Conservation (phyloP, 2,329 filamentous ascomycete genomes). For the Gnomoniopsis smithogilvyi region DNA sequence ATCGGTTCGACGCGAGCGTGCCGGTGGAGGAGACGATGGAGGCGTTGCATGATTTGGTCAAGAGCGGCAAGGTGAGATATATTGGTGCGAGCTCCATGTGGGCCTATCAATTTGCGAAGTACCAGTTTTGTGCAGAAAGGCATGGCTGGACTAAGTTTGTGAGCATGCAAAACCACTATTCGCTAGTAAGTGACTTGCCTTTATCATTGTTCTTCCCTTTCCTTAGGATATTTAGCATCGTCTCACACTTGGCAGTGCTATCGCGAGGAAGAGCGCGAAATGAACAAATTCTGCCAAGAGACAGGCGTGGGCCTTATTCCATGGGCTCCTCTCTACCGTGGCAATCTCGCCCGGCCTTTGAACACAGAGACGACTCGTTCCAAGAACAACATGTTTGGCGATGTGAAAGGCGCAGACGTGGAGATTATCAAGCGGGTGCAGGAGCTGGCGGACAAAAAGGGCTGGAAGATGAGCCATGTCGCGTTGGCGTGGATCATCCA, state of each 20-base stretch:
- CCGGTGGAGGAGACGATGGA: conserved; percentile 60
- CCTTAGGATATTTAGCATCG: not conserved
- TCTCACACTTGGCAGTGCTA: not conserved
- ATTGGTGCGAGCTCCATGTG: conserved; percentile 50
- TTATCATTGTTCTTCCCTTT: not conserved
- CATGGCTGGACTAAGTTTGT: conserved; percentile 60
- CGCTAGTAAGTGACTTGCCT: not conserved
- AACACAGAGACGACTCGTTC: conserved; percentile 21
- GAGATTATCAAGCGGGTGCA: not conserved
- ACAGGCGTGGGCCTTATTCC: conserved; percentile 34
- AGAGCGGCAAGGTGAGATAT: conserved; percentile 54
- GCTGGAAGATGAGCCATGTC: conserved; percentile 19
- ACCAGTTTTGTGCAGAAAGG: conserved; percentile 55
- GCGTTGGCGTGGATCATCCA: not conserved
- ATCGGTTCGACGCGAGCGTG: conserved; percentile 53
- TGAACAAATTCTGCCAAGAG: conserved; percentile 29
- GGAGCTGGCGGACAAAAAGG: conserved; percentile 3
- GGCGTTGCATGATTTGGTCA: conserved; percentile 57
- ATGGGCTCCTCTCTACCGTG: conserved; percentile 33
- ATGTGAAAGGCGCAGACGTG: not conserved
- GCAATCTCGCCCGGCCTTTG: conserved; percentile 28
- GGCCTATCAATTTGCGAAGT: conserved; percentile 47
- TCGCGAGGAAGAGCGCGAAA: conserved; percentile 3
- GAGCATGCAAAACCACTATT: conserved; percentile 40
- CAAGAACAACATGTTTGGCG: conserved; percentile 1